Base-by-base conservation (phyloP, 1,284 basidiomycete genomes). In the Phylloporus sp. region DNA sequence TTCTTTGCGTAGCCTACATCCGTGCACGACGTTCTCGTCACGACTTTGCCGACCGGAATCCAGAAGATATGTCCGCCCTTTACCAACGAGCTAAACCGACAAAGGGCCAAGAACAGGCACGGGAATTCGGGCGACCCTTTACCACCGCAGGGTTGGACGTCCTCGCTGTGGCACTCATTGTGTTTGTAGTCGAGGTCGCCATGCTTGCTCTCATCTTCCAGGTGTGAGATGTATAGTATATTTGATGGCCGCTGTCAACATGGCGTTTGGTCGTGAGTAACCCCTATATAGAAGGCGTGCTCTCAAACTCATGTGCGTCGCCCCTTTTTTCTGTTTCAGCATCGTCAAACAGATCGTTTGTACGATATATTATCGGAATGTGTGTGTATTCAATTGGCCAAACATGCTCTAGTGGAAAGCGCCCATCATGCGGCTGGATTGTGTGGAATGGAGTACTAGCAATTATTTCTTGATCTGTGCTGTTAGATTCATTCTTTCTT, bases 71-170 rank as follows among this genome's bases (percentile, higher is more conserved):
- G 55, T 44, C 58, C 32, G 68, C 58, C 32, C 56, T 76, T 10
- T 71, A 69, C 62, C 47, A 58, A 31, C 67, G 62, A 28, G 69
- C 71, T 1, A 60, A 71, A 15, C 72, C 81, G 54, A 89, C 87
- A 2, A 80, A 82, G 26, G 89, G 89, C 0, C 86, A 89, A 68
- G 83, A 86, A 58, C 79, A 80, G 39, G 82, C 79, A 42, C 84
- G 86, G 11, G 81, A 90, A 11, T 91, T 88, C 68, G 92, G 91
- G 0, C 81, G 90, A 28, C 91, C 92, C 18, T 94, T 93, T 72
- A 75, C 89, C n/a, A 93, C 92, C 1, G 91, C 93, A 18, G 93
- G 93, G 8, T 85, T 88, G 81, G 86, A 89, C 56, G 89, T 92
- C 2, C 66, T 91, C 2, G 77, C 81, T 11, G 85, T 94, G 10